Evolutionary conservation across 768 basidiomycete species (phyloP), one percentile per base, ranked within the genome.

Genomic region (Pholiota conissans): DNA sequence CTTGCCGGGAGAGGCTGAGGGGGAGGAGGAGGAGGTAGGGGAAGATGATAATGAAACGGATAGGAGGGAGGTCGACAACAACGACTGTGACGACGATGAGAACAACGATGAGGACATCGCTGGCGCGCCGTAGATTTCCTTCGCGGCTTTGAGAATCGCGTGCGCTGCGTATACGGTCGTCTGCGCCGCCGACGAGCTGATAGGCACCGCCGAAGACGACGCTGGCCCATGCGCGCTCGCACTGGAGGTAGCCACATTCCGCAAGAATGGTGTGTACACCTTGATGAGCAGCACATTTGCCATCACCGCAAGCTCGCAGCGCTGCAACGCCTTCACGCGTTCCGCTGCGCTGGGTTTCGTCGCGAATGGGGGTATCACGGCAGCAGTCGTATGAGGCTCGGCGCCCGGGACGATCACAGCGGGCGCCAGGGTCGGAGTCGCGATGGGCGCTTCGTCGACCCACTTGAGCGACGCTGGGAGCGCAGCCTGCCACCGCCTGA

Each of bases 111-210:
- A 13, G 30, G 30, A 32, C 30, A 13, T 32, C n/a, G n/a, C n/a
- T n/a, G 40, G 52, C 26, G 52, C 29, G 7, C 6, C 52, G 13
- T 54, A 54, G n/a, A 42, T 42, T 10, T 54, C 60, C 55, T 74
- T 74, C 37, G 77, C 73, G 0, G 86, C 82, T 56, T 77, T 78
- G 32, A 91, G 74, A 56, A 91, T 80, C 2, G 71, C 69, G 63
- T 90, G 88, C 9, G 89, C 87, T 1, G 91, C 89, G 52, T 80
- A 82, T 37, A 89, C 75, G 28, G 80, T 80, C 30, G 84, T 83
- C 34, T 81, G 76, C 13, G 79, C 76, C 1, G 85, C 55, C 26
- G 57, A 26, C 28, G 54, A 29, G 37, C 34, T 53, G 27, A 51
- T 40, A 16, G 49, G 20, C 22, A 16, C 14, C 6, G 47, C 27